A percentile compares a stretch with the other conserved stretches of the same genome.
These are phyloP conservation scores for Camelina laxa DNA, from an alignment of 345 rosid species.

Conservation along the genomic window DNA sequence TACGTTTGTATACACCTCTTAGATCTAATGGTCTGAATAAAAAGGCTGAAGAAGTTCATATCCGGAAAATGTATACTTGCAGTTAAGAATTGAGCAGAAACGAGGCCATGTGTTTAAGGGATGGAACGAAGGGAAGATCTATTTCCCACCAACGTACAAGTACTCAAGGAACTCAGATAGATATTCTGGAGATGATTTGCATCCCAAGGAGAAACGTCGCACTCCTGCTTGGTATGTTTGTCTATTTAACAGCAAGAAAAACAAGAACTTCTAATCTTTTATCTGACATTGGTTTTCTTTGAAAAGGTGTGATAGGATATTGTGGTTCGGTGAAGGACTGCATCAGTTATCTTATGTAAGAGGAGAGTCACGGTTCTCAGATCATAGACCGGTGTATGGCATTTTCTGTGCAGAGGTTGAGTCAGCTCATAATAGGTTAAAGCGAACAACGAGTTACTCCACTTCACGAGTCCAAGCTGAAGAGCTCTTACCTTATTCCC, in stretches of 20 bases:
- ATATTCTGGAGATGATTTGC: slow-evolving; percentile 91
- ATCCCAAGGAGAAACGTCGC: slow-evolving; percentile 93
- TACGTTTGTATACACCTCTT: slow-evolving; percentile 27
- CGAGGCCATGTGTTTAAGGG: slow-evolving; percentile 80
- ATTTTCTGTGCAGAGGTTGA: slow-evolving; percentile 94
- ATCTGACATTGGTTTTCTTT: slow-evolving; percentile 25
- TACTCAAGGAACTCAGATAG: slow-evolving; percentile 97
- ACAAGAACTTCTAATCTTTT: background rate
- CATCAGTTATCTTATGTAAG: slow-evolving; percentile 90
- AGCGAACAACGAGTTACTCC: slow-evolving; percentile 80
- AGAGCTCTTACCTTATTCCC: slow-evolving; percentile 91
- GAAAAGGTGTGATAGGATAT: slow-evolving; percentile 89
- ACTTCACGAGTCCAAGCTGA: slow-evolving; percentile 86
- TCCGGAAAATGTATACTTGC: slow-evolving; percentile 35
- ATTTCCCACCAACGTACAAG: slow-evolving; percentile 97
- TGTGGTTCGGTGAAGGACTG: slow-evolving; percentile 97
- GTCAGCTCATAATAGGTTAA: slow-evolving; percentile 72
- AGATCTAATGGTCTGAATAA: slow-evolving; percentile 4
- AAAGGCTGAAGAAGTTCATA: slow-evolving; percentile 4
- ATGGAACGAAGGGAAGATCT: slow-evolving; percentile 95
- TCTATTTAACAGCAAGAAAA: background rate
- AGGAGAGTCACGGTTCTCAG: slow-evolving; percentile 95
- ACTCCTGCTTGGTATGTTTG: slow-evolving; percentile 93
- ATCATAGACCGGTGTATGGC: slow-evolving; percentile 98
- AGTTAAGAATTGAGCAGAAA: slow-evolving; percentile 92